A percentile compares a stretch with the other conserved stretches of the same genome.
Conservation (phyloP, 2,329 filamentous ascomycete species). For the Didymella arachidicola region DNA sequence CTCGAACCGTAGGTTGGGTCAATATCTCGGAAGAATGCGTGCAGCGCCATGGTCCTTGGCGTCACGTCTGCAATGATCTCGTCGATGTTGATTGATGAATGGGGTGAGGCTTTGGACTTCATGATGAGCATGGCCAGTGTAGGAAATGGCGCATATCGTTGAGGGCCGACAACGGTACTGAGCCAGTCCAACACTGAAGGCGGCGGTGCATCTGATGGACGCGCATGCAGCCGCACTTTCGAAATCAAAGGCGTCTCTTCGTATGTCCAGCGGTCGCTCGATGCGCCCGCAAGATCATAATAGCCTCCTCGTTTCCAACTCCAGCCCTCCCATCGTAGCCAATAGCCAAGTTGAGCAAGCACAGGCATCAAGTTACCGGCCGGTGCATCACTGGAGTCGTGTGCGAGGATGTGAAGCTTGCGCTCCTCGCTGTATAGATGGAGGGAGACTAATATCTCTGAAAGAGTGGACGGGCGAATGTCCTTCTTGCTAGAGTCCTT, state of each 20-base stretch:
- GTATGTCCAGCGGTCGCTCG: slow-evolving; percentile 62
- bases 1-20: slow-evolving; percentile 52
- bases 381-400: slow-evolving; percentile 57
- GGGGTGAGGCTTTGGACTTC: slow-evolving; percentile 49
- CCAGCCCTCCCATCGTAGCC: slow-evolving; percentile 79
- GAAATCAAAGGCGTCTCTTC: slow-evolving; percentile 57
- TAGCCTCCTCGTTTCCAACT: slow-evolving; percentile 59
- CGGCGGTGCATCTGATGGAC: slow-evolving; percentile 58
- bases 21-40: slow-evolving; percentile 68
- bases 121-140: slow-evolving; percentile 48
- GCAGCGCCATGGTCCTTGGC: slow-evolving; percentile 71
- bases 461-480: slow-evolving; percentile 64
- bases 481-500: slow-evolving; percentile 48
- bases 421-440: slow-evolving; percentile 90
- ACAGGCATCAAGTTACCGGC: slow-evolving; percentile 70
- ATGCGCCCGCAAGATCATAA: slow-evolving; percentile 68
- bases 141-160: slow-evolving; percentile 45
- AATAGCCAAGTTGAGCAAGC: slow-evolving; percentile 79
- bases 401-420: slow-evolving; percentile 73
- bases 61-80: slow-evolving; percentile 45
- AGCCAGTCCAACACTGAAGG: slow-evolving; percentile 67
- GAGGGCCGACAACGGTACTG: slow-evolving; percentile 41
- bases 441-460: slow-evolving; percentile 72
- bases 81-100: slow-evolving; percentile 49
- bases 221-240: slow-evolving; percentile 37